phyloP scores from a whole-genome alignment of 1,139 yeast species.

The Kodamaea ohmeri region DNA sequence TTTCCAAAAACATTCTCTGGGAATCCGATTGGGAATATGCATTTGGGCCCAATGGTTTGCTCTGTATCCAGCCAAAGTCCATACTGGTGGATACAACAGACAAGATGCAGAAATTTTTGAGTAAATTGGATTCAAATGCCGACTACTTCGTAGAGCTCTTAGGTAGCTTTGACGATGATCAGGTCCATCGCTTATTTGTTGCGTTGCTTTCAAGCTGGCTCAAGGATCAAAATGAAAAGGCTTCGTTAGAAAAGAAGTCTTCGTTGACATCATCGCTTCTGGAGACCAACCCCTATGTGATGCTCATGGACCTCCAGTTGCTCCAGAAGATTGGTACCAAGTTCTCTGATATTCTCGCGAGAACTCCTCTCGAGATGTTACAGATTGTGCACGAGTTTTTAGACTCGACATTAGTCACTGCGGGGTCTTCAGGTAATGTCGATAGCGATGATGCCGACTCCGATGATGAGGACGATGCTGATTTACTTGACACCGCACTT shows the following conservation, averaged over 20 bases:
- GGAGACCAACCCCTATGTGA: slow-evolving; percentile 50
- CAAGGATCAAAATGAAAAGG: slow-evolving; percentile 13
- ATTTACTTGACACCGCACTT: slow-evolving; percentile 22
- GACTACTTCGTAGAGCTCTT: slow-evolving; percentile 47
- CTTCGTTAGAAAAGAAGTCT: too few relatives aligned
- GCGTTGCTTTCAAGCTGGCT: slow-evolving; percentile 61
- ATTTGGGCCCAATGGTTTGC: slow-evolving; percentile 53
- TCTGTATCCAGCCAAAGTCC: slow-evolving; percentile 41
- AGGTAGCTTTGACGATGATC: slow-evolving; percentile 46
- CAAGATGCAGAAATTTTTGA: slow-evolving; percentile 33
- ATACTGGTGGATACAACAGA: slow-evolving; percentile 13
- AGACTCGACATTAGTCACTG: slow-evolving; percentile 10
- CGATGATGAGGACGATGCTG: slow-evolving; percentile 21
- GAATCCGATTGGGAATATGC: slow-evolving; percentile 51
- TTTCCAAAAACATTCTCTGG: slow-evolving; percentile 44
- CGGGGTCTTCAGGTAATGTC: slow-evolving; percentile 30
- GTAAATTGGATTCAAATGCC: slow-evolving; percentile 51
- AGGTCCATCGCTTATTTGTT: slow-evolving; percentile 50
- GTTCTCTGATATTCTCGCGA: slow-evolving; percentile 60
- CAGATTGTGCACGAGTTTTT: slow-evolving; percentile 53
- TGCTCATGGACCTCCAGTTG: slow-evolving; percentile 60
- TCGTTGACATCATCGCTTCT: too few relatives aligned
- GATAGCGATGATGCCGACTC: slow-evolving; percentile 43
- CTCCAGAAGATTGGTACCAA: slow-evolving; percentile 61
- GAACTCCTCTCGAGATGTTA: slow-evolving; percentile 60